These are phyloP conservation scores for Myxozyma mucilagina DNA, from an alignment of 805 yeast species.

Conservation along the genomic window DNA sequence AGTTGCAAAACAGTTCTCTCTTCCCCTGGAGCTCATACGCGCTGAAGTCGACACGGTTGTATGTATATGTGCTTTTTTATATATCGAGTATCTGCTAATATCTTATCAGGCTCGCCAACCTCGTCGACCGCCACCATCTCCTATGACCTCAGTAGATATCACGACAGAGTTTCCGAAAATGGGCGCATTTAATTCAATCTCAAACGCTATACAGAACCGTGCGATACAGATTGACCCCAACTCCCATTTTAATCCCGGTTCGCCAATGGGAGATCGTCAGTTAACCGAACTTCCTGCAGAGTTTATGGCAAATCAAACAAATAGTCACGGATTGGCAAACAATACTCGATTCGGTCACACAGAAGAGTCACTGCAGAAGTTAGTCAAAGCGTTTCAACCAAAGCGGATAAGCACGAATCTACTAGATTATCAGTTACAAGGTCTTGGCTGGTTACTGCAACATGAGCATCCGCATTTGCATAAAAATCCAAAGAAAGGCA, in stretches of 20 bases:
- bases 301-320: not conserved
- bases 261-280: not conserved
- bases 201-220: not conserved
- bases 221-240: not conserved
- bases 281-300: not conserved
- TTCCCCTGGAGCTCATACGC: not conserved
- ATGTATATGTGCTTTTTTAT: not conserved
- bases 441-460: slow-evolving; percentile 25
- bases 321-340: not conserved
- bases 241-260: too few relatives aligned
- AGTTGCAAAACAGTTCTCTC: not conserved
- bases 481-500: not conserved
- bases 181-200: not conserved
- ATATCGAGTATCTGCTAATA: not conserved
- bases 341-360: slow-evolving; percentile 19
- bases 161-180: not conserved
- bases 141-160: not conserved
- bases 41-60: not conserved
- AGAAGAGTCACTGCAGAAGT: slow-evolving; percentile 15
- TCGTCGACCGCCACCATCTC: not conserved
- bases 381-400: slow-evolving; percentile 20
- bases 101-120: not conserved
- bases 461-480: slow-evolving; percentile 24
- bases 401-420: slow-evolving; percentile 11
- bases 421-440: slow-evolving; percentile 27